A percentile compares a stretch with the other conserved stretches of the same genome.
These are phyloP conservation scores for Volvariella volvacea DNA, from an alignment of 1,284 basidiomycete species.

Conservation along the genomic window DNA sequence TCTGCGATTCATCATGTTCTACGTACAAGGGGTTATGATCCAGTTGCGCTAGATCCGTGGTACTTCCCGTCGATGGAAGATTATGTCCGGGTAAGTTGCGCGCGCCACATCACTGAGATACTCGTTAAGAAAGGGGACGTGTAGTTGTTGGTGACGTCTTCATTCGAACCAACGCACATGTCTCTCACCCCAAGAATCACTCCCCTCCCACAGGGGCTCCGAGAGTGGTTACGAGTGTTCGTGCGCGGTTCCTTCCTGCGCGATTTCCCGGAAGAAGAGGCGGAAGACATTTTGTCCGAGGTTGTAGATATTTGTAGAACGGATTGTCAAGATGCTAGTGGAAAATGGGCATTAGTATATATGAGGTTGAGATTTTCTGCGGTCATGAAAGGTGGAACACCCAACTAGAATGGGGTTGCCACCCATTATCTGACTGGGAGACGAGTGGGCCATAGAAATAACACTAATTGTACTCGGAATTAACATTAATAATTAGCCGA, in stretches of 20 bases:
- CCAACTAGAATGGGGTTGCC: too few relatives aligned
- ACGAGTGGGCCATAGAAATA: too few relatives aligned
- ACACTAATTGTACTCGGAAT: too few relatives aligned
- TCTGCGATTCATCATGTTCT: slow-evolving; percentile 52
- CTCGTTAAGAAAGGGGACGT: not conserved
- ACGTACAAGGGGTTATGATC: slow-evolving; percentile 49
- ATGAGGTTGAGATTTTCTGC: slow-evolving; percentile 58
- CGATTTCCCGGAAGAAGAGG: slow-evolving; percentile 45
- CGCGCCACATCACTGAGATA: too few relatives aligned
- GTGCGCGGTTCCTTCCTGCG: slow-evolving; percentile 49
- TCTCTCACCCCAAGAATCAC: slow-evolving; percentile 66
- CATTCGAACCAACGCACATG: slow-evolving; percentile 50
- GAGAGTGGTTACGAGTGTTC: slow-evolving; percentile 71
- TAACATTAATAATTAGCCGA: too few relatives aligned
- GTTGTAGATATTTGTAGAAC: slow-evolving; percentile 51
- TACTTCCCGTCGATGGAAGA: slow-evolving; percentile 71
- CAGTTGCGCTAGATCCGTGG: slow-evolving; percentile 67
- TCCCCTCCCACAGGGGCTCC: slow-evolving; percentile 52
- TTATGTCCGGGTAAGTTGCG: slow-evolving; percentile 47
- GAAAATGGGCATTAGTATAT: slow-evolving; percentile 70
- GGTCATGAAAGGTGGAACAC: slow-evolving; percentile 13
- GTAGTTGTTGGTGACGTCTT: slow-evolving; percentile 50
- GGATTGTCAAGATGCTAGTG: slow-evolving; percentile 53
- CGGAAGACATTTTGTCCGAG: slow-evolving; percentile 55
- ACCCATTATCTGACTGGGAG: too few relatives aligned